Conservation (phyloP, 2,329 filamentous ascomycete genomes). For the Alternaria gaisen region DNA sequence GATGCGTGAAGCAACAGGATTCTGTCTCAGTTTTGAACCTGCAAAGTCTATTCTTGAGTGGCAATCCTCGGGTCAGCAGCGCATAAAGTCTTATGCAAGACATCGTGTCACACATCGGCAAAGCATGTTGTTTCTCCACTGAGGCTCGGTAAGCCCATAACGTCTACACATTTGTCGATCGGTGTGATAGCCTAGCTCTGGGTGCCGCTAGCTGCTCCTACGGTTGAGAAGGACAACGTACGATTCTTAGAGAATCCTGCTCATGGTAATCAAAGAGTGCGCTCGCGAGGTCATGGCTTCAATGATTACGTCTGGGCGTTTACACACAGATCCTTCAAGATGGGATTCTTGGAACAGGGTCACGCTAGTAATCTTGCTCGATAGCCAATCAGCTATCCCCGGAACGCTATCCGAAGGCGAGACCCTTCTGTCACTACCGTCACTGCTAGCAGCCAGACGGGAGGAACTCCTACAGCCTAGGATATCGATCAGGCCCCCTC, state of each 20-base stretch:
- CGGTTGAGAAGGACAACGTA: constrained; percentile 3
- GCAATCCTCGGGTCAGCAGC: constrained; percentile 9
- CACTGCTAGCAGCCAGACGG: constrained; percentile 1
- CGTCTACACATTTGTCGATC: constrained; percentile 3
- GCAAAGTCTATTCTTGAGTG: constrained; percentile 3
- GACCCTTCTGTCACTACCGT: background rate
- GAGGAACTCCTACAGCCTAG: background rate
- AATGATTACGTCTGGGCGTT: background rate
- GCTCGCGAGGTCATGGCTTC: background rate
- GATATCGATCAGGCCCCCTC: background rate
- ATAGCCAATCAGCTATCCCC: constrained; percentile 3
- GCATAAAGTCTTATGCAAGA: constrained; percentile 15
- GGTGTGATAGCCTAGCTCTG: constrained; percentile 6
- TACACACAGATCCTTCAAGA: background rate
- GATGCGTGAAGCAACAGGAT: constrained; percentile 7
- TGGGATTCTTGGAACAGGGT: background rate
- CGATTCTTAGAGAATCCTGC: background rate
- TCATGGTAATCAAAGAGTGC: background rate
- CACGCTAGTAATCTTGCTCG: background rate
- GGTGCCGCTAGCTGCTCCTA: constrained; percentile 4
- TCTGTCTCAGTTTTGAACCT: background rate
- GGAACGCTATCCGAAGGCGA: constrained; percentile 10
- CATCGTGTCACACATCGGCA: constrained; percentile 15
- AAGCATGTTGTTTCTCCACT: constrained; percentile 9
- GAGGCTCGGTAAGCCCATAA: constrained; percentile 10